Conservation (phyloP, 2,329 filamentous ascomycete species). For the Trichoderma pleuroti region DNA sequence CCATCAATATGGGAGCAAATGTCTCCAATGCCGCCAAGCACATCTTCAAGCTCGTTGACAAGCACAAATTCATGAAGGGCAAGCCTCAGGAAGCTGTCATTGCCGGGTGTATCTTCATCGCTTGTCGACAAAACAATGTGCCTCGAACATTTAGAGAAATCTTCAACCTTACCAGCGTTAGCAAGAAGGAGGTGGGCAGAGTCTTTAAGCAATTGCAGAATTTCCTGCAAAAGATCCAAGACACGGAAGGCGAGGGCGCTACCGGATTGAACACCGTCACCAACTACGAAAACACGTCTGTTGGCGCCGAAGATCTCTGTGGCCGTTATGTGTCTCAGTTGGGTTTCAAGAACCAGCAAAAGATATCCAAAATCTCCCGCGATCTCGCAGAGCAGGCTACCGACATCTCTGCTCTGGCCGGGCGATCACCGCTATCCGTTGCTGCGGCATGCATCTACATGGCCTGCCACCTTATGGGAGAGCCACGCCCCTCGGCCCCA, state of each 20-base stretch:
- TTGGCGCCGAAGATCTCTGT: constrained; percentile 79
- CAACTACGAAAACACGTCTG: constrained; percentile 72
- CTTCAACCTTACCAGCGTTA: constrained; percentile 85
- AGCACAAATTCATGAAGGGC: constrained; percentile 89
- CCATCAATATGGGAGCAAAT: constrained; percentile 73
- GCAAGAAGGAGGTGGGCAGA: constrained; percentile 94
- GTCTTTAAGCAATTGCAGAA: constrained; percentile 92
- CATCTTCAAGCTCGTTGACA: constrained; percentile 91
- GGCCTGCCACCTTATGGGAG: constrained; percentile 80
- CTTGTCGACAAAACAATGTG: constrained; percentile 83
- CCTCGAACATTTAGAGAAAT: constrained; percentile 93
- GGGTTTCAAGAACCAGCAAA: constrained; percentile 64
- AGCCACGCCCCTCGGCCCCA: constrained; percentile 76
- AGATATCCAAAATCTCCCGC: constrained; percentile 75
- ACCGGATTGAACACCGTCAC: constrained; percentile 55
- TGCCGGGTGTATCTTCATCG: constrained; percentile 95
- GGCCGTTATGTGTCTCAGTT: constrained; percentile 86
- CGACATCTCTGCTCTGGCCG: constrained; percentile 75
- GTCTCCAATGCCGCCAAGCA: constrained; percentile 90
- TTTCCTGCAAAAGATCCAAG: constrained; percentile 74
- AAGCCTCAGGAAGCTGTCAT: constrained; percentile 93
- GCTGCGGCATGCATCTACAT: constrained; percentile 97
- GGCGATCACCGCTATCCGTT: constrained; percentile 88
- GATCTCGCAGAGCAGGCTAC: constrained; percentile 75
- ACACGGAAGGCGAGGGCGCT: constrained; percentile 47